phyloP scores from a whole-genome alignment of 208 protist genomes.

The Crithidia thermophila region DNA sequence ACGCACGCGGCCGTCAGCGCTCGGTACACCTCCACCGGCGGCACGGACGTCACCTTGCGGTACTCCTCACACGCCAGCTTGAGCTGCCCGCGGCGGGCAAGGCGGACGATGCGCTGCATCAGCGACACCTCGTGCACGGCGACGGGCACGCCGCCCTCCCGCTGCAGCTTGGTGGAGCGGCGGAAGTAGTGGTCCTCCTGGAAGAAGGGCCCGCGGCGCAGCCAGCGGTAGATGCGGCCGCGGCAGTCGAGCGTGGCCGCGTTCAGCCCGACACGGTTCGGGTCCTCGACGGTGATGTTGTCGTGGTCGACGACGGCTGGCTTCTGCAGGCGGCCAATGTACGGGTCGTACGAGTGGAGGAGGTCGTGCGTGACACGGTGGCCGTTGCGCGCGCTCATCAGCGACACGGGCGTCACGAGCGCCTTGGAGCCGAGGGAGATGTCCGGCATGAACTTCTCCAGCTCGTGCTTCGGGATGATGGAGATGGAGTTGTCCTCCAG shows the following conservation, averaged over 20 bases:
- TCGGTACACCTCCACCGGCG: constrained; percentile 88
- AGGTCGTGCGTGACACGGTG: constrained; percentile 93
- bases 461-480: constrained; percentile 90
- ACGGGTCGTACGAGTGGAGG: constrained; percentile 89
- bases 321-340: constrained; percentile 79
- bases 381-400: constrained; percentile 89
- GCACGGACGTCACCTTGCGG: constrained; percentile 78
- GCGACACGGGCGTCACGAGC: constrained; percentile 87
- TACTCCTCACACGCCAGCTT: constrained; percentile 91
- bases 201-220: constrained; percentile 88
- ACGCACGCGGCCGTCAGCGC: constrained; percentile 87
- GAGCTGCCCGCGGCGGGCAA: constrained; percentile 73
- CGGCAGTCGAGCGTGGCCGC: constrained; percentile 88
- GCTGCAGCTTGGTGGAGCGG: constrained; percentile 57
- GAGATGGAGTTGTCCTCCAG: constrained; percentile 77
- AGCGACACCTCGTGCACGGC: constrained; percentile 71
- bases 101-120: constrained; percentile 79
- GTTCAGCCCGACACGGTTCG: constrained; percentile 88
- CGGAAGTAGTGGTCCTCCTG: constrained; percentile 92
- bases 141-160: constrained; percentile 53
- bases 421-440: constrained; percentile 86
- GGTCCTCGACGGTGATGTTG: constrained; percentile 85
- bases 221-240: constrained; percentile 89
- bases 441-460: constrained; percentile 92
- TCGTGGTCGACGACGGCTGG: constrained; percentile 86